These are phyloP conservation scores for Saccharomycopsis guyanensis DNA, from an alignment of 805 yeast genomes.

Conservation along the genomic window DNA sequence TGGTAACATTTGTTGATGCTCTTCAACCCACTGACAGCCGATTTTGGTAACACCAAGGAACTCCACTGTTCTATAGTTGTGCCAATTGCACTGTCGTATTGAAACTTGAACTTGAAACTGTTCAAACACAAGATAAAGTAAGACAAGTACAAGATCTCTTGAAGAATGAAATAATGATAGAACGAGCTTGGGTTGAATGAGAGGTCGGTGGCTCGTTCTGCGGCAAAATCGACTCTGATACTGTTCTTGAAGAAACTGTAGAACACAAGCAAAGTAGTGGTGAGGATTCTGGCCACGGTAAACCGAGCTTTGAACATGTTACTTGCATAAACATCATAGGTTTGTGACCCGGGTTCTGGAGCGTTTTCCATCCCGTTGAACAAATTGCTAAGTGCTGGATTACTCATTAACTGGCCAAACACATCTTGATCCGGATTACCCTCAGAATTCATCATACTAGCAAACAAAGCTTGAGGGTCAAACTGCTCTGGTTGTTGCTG, in stretches of 20 bases:
- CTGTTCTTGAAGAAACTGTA: slow-evolving; percentile 8
- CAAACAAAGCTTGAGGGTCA: not conserved
- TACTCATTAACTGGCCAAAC: slow-evolving; percentile 5
- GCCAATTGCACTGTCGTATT: slow-evolving; percentile 16
- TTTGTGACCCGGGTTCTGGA: not conserved
- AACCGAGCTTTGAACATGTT: slow-evolving; percentile 16
- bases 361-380: not conserved
- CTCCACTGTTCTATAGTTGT: not conserved
- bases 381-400: slow-evolving; percentile 6
- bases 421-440: slow-evolving; percentile 3
- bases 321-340: slow-evolving; percentile 11
- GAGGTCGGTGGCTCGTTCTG: not conserved
- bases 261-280: slow-evolving; percentile 3
- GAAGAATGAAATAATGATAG: slow-evolving; percentile 7
- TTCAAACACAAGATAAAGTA: slow-evolving; percentile 7
- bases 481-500: not conserved
- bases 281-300: slow-evolving; percentile 7
- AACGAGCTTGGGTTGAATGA: slow-evolving; percentile 1
- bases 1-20: slow-evolving; percentile 17
- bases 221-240: slow-evolving; percentile 1
- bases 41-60: not conserved
- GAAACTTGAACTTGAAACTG: slow-evolving; percentile 9
- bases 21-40: not conserved
- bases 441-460: not conserved
- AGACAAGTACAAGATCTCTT: slow-evolving; percentile 10